Evolutionary conservation across 2,329 filamentous ascomycete genomes (phyloP), one percentile per base, ranked within the genome.

Genomic region (Diaporthe helianthi): DNA sequence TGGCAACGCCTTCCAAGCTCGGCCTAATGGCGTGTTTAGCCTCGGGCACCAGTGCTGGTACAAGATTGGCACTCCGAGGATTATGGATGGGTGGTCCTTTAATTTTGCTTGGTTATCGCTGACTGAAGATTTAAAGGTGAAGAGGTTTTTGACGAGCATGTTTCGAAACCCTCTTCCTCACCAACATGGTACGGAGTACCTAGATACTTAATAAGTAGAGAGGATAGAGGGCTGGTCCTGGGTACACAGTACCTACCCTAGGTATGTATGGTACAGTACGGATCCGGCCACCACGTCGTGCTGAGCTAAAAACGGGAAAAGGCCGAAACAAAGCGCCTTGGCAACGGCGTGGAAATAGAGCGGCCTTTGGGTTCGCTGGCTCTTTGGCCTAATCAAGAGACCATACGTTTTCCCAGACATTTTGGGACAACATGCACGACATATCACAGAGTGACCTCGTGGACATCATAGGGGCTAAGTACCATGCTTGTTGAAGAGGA

Each of bases 1-100:
- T 60, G 22, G 31, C 55, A 60, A 60, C 55, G 55, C 24, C 26
- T 60, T 31, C 38, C 38, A 31, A 22, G 38, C 24, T 60, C 9
- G 17, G 55, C 26, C 24, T 46, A 60, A 60, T 1, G 41, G 36
- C 38, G 38, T 46, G 36, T 17, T 46, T 60, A 46, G 31, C 55
- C 31, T 58, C 53, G 24, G 55, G 55, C 24, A n/a, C 54, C 10
- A 44, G 54, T 47, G 55, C 41, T 61, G 55, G 38, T 33, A 19
- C 26, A 61, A 47, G 26, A 61, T 60, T 46, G 55, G 55, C 38
- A 17, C 7, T 41, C 38, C 55, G 46, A 31, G 38, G 24, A 22
- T 46, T n/a, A n/a, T n/a, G n/a, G n/a, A n/a, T n/a, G 38, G 24
- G 55, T 10, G 29, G 38, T 41, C 17, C 38, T 26, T 46, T 4